Evolutionary conservation across 495 filamentous ascomycete species (phyloP).

Genomic region (Apodospora peruviana): DNA sequence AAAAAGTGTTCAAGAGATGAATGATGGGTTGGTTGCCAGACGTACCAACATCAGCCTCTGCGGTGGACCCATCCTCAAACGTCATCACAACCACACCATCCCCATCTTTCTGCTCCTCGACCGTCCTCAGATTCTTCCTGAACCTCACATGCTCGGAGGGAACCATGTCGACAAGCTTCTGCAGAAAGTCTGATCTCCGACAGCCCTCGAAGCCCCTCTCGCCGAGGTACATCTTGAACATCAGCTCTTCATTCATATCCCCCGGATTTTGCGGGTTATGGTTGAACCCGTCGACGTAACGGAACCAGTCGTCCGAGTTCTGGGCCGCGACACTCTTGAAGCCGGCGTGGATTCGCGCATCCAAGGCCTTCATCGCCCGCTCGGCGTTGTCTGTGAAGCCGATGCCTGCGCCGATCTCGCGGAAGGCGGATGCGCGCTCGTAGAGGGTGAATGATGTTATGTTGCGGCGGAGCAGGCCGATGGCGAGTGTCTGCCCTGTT

Average conservation of each 20-base stretch:
- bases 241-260: slow-evolving; percentile 13
- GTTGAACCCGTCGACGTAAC: slow-evolving; percentile 36
- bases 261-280: slow-evolving; percentile 8
- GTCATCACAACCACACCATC: slow-evolving; percentile 27
- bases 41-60: slow-evolving; percentile 39
- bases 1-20: background rate
- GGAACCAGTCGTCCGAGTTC: slow-evolving; percentile 20
- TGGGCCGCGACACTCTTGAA: slow-evolving; percentile 2
- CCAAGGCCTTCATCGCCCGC: slow-evolving; percentile 18
- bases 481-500: slow-evolving; percentile 32
- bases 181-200: slow-evolving; percentile 47
- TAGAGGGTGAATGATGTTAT: slow-evolving; percentile 34
- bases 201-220: slow-evolving; percentile 36
- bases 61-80: slow-evolving; percentile 46
- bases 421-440: slow-evolving; percentile 31
- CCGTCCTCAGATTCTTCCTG: slow-evolving; percentile 28
- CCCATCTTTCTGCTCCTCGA: slow-evolving; percentile 16
- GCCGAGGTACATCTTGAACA: slow-evolving; percentile 26
- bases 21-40: background rate
- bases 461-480: slow-evolving; percentile 31
- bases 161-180: slow-evolving; percentile 45
- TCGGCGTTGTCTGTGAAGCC: slow-evolving; percentile 36
- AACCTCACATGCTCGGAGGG: slow-evolving; percentile 32
- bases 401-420: slow-evolving; percentile 41
- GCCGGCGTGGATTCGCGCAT: slow-evolving; percentile 17